Evolutionary conservation across 257 asterid genomes (phyloP).

Genomic region (Cinchona pubescens): DNA sequence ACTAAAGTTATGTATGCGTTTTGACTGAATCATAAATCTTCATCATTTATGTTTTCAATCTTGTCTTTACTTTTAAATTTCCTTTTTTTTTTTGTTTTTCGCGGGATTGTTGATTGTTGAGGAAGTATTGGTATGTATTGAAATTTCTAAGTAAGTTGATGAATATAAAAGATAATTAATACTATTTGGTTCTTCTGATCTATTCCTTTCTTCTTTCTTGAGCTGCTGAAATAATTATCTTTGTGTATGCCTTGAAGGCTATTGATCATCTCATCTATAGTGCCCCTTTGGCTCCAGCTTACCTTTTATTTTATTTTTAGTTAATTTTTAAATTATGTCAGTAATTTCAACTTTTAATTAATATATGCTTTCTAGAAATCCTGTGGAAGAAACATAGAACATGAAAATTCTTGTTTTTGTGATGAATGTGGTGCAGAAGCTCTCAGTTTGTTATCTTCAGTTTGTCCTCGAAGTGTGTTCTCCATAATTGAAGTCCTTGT

Average conservation of each 20-base stretch:
- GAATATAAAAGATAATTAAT: neutral
- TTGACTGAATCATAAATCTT: neutral
- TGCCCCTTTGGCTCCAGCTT: too few relatives aligned
- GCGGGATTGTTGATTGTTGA: slow-evolving; percentile 10
- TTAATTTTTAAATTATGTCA: neutral
- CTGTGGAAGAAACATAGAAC: neutral
- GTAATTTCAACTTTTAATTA: neutral
- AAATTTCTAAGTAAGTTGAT: neutral
- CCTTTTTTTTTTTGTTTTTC: neutral
- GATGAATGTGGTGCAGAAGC: neutral
- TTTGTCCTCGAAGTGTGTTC: neutral
- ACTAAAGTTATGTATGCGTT: neutral
- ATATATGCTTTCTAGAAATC: neutral
- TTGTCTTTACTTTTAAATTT: neutral
- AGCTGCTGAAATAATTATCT: neutral
- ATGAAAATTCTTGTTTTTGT: neutral
- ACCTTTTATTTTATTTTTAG: neutral
- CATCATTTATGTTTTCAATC: neutral
- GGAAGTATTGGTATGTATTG: neutral
- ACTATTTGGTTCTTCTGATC: neutral
- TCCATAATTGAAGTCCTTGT: slow-evolving; percentile 3
- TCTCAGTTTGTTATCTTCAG: neutral
- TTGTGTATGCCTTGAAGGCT: neutral
- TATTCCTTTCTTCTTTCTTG: neutral
- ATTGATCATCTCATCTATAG: neutral